phyloP scores from a whole-genome alignment of 176 grass and related monocot genomes.

The Juncus effusus region DNA sequence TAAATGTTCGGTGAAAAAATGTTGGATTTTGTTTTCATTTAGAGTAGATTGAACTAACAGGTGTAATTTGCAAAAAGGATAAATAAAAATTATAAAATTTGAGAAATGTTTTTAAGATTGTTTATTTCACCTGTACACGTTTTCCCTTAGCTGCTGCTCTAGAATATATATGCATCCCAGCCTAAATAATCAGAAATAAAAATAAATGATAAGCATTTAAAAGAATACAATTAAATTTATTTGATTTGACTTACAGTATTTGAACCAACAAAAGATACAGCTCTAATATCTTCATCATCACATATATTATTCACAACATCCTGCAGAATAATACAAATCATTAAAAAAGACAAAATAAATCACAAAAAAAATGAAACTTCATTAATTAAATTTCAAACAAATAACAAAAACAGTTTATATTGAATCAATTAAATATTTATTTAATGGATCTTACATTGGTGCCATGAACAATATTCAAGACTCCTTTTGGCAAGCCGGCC shows the following conservation, averaged over 20 bases:
- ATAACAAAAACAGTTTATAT: neutral
- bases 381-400: conserved; percentile 15
- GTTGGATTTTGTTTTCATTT: no score
- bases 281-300: conserved; percentile 84
- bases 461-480: conserved; percentile 96
- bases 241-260: conserved; percentile 70
- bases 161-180: conserved; percentile 97
- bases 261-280: conserved; percentile 98
- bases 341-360: neutral
- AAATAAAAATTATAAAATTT: no score
- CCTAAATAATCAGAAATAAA: conserved; percentile 35
- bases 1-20: no score
- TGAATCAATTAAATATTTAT: neutral
- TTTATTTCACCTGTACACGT: conserved; percentile 76
- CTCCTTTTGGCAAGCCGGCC: conserved; percentile 88
- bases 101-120: neutral
- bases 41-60: no score
- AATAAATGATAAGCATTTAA: conserved; percentile 1
- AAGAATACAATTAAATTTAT: neutral
- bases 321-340: conserved; percentile 44
- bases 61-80: neutral
- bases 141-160: conserved; percentile 87
- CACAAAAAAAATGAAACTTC: conserved; percentile 22
- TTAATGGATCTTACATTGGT: conserved; percentile 64
- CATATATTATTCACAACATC: conserved; percentile 98